phyloP scores from a whole-genome alignment of 768 basidiomycete genomes.

The Tricholoma terreum region DNA sequence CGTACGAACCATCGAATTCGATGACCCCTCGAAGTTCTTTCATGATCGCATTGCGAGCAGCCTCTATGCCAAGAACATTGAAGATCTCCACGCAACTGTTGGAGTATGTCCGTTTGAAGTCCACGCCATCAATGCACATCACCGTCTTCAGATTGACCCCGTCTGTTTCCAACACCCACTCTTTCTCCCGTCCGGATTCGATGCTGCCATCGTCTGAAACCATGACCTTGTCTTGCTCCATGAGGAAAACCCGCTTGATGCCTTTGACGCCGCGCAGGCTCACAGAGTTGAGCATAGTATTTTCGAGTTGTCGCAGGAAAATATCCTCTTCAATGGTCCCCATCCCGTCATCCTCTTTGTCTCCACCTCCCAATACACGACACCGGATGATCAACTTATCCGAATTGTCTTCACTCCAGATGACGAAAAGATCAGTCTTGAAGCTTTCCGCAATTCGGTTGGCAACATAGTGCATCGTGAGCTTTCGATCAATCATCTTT shows the following conservation, averaged over 20 bases:
- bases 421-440: slow-evolving; percentile 94
- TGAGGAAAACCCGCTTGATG: slow-evolving; percentile 91
- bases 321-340: slow-evolving; percentile 86
- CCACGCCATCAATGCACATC: slow-evolving; percentile 93
- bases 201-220: slow-evolving; percentile 66
- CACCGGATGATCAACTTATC: slow-evolving; percentile 97
- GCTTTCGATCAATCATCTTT: slow-evolving; percentile 96
- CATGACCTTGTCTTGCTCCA: slow-evolving; percentile 77
- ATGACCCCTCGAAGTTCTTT: slow-evolving; percentile 93
- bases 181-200: slow-evolving; percentile 60
- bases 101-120: slow-evolving; percentile 89
- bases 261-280: slow-evolving; percentile 89
- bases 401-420: slow-evolving; percentile 98
- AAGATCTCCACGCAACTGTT: slow-evolving; percentile 97
- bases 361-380: slow-evolving; percentile 79
- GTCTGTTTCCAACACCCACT: slow-evolving; percentile 98
- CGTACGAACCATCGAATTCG: slow-evolving; percentile 99
- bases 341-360: slow-evolving; percentile 82
- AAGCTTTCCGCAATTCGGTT: slow-evolving; percentile 92
- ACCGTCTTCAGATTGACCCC: slow-evolving; percentile 95
- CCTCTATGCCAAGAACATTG: slow-evolving; percentile 94
- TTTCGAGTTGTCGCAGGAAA: slow-evolving; percentile 94
- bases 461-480: slow-evolving; percentile 93
- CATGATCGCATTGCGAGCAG: slow-evolving; percentile 91
- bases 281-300: slow-evolving; percentile 94